These are phyloP conservation scores for Mariannaea sp. DNA, from an alignment of 2,329 filamentous ascomycete genomes.

Conservation along the genomic window DNA sequence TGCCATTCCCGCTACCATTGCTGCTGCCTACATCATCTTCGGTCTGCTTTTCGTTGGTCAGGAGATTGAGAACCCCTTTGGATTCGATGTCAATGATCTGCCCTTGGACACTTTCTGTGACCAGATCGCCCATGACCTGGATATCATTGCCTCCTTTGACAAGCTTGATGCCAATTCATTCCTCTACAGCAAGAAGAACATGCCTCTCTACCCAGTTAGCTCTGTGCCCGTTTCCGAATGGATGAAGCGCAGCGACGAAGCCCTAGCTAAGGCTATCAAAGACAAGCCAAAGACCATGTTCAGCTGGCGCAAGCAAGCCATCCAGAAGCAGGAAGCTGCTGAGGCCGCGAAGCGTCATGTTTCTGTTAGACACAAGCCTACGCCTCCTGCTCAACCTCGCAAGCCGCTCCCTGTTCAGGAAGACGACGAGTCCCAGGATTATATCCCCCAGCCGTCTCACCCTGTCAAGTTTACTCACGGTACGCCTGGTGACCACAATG, in stretches of 20 bases:
- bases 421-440: conserved; percentile 6
- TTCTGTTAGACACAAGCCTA: not conserved
- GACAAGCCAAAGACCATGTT: conserved; percentile 47
- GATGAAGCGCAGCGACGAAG: conserved; percentile 49
- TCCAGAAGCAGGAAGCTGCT: conserved; percentile 24
- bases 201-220: conserved; percentile 62
- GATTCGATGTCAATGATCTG: conserved; percentile 81
- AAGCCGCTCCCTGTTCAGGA: conserved; percentile 2
- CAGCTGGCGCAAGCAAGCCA: conserved; percentile 37
- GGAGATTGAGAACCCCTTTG: conserved; percentile 87
- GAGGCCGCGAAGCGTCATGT: conserved; percentile 10
- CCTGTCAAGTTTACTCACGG: conserved; percentile 18
- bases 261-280: conserved; percentile 46
- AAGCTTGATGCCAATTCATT: conserved; percentile 41
- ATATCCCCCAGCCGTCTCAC: not conserved
- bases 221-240: conserved; percentile 45
- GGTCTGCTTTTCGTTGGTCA: conserved; percentile 74
- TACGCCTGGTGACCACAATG: conserved; percentile 34
- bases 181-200: conserved; percentile 48
- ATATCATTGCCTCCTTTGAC: conserved; percentile 67
- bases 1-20: conserved; percentile 76
- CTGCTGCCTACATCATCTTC: conserved; percentile 80
- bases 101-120: conserved; percentile 78
- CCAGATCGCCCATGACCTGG: conserved; percentile 74
- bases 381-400: not conserved